Evolutionary conservation across 208 protist species (phyloP).

Genomic region (Porcisia hertigi): DNA sequence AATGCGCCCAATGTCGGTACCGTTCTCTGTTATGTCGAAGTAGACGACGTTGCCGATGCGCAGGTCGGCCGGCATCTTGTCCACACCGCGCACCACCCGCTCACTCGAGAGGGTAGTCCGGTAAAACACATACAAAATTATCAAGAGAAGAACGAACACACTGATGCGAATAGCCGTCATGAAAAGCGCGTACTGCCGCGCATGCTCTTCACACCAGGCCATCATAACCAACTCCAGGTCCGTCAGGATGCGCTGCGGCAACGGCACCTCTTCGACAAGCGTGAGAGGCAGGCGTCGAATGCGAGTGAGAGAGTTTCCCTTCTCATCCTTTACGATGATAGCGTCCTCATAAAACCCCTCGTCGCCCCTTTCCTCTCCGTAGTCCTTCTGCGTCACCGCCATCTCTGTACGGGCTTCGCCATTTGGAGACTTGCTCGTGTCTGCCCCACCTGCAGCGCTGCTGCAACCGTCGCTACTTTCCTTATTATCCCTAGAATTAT

Average conservation of each 20-base stretch:
- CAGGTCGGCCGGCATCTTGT: slow-evolving; percentile 82
- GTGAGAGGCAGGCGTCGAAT: slow-evolving; percentile 73
- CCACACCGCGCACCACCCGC: slow-evolving; percentile 77
- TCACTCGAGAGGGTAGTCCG: slow-evolving; percentile 76
- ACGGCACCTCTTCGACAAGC: slow-evolving; percentile 84
- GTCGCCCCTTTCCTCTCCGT: slow-evolving; percentile 23
- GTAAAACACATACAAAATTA: slow-evolving; percentile 88
- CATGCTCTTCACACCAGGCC: slow-evolving; percentile 90
- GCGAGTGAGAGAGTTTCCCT: slow-evolving; percentile 65
- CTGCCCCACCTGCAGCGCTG: background rate
- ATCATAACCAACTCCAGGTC: slow-evolving; percentile 89
- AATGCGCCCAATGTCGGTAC: slow-evolving; percentile 73
- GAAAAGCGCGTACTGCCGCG: slow-evolving; percentile 74
- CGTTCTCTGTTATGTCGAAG: slow-evolving; percentile 87
- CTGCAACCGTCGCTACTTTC: background rate
- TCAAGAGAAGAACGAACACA: slow-evolving; percentile 73
- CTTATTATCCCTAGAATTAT: background rate
- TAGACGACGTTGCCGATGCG: slow-evolving; percentile 89
- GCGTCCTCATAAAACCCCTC: slow-evolving; percentile 60
- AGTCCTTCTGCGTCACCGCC: slow-evolving; percentile 25
- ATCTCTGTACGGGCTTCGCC: slow-evolving; percentile 3
- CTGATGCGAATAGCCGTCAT: slow-evolving; percentile 54
- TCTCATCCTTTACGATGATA: slow-evolving; percentile 63
- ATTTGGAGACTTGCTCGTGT: background rate
- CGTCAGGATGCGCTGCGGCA: slow-evolving; percentile 72